Evolutionary conservation across 192 early-diverging fungal species (phyloP).

Genomic region (Gonapodya sp.): DNA sequence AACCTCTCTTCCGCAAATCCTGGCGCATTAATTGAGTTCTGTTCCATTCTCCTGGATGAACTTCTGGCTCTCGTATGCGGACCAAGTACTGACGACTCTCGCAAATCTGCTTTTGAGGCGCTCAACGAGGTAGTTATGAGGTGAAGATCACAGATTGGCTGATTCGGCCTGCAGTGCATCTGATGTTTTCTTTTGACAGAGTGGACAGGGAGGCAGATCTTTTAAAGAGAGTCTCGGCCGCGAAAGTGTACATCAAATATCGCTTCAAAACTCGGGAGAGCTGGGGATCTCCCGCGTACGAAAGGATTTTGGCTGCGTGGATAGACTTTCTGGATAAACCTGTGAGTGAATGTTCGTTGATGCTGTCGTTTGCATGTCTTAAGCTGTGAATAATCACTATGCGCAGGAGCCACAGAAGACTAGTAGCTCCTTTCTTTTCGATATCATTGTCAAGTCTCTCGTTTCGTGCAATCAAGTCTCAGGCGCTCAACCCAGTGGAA

Average conservation of each 20-base stretch:
- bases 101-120: background rate
- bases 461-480: background rate
- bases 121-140: background rate
- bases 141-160: background rate
- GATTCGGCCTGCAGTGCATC: background rate
- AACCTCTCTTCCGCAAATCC: background rate
- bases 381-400: background rate
- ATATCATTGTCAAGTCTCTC: background rate
- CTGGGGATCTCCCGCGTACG: background rate
- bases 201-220: background rate
- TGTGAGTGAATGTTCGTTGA: background rate
- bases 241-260: background rate
- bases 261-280: background rate
- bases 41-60: background rate
- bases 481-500: background rate
- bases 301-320: background rate
- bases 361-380: background rate
- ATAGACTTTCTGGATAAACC: background rate
- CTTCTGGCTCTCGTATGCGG: background rate
- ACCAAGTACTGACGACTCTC: background rate
- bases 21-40: background rate
- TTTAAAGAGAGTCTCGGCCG: background rate
- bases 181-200: background rate
- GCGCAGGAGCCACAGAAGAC: background rate
- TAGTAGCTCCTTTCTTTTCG: background rate